phyloP scores from a whole-genome alignment of 208 protist genomes.

The Novymonas esmeraldas region DNA sequence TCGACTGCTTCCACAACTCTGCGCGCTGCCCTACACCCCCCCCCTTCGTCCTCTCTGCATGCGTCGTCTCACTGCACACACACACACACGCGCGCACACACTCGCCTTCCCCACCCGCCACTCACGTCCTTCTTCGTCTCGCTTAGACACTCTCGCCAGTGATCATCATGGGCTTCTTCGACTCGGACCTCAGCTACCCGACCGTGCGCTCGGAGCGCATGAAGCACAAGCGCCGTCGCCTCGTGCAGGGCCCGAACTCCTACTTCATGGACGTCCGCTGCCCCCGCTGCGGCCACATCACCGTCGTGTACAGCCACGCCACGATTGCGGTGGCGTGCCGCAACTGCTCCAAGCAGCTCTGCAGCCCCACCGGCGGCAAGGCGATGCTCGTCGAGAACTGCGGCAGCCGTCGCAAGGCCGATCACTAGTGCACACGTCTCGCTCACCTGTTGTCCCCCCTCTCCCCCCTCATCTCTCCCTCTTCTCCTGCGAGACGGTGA shows the following conservation, averaged over 20 bases:
- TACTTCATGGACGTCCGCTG: constrained; percentile 99
- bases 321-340: constrained; percentile 97
- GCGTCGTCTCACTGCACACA: not conserved
- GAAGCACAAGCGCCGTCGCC: constrained; percentile 99
- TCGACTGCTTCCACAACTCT: not conserved
- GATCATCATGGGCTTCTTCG: constrained; percentile 89
- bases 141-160: not conserved
- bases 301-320: constrained; percentile 98
- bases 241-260: constrained; percentile 99
- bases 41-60: not conserved
- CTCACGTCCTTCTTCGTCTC: not conserved
- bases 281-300: constrained; percentile 95
- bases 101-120: not conserved
- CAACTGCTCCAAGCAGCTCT: constrained; percentile 96
- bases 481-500: not conserved
- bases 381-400: constrained; percentile 96
- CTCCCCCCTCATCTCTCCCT: not conserved
- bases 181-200: constrained; percentile 98
- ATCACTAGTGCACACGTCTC: constrained; percentile 88
- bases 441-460: not conserved
- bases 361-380: constrained; percentile 98
- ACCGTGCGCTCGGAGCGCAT: constrained; percentile 92
- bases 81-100: not conserved
- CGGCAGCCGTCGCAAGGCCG: constrained; percentile 95
- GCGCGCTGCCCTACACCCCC: not conserved